Evolutionary conservation across 192 early-diverging fungal species (phyloP).

Genomic region (Mortierella claussenii): DNA sequence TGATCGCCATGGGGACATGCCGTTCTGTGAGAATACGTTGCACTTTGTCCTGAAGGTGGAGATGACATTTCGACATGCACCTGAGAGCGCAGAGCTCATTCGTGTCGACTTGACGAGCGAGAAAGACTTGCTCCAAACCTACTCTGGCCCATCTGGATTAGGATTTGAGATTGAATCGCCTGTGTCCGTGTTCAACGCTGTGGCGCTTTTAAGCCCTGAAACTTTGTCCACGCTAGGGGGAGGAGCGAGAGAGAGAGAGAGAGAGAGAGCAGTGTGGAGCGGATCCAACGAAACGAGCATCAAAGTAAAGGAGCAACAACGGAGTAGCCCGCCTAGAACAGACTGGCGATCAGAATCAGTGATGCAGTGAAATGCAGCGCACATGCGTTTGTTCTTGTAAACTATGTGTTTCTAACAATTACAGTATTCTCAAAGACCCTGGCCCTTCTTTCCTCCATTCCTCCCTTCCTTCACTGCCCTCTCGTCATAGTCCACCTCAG

Average conservation of each 20-base stretch:
- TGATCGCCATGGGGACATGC: conserved; percentile 71
- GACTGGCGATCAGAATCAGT: conserved; percentile 26
- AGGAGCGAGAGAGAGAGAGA: no score
- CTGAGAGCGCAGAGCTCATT: conserved; percentile 85
- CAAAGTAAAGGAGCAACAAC: no score
- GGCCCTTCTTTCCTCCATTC: background rate
- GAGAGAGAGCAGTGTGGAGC: no score
- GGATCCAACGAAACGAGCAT: no score
- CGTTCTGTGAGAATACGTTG: conserved; percentile 81
- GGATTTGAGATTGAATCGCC: conserved; percentile 74
- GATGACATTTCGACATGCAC: conserved; percentile 76
- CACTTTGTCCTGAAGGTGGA: conserved; percentile 78
- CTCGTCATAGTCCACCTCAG: no score
- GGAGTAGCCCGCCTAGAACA: no score
- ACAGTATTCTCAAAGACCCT: conserved; percentile 13
- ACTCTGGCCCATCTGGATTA: conserved; percentile 82
- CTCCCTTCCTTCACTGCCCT: background rate
- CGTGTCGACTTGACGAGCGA: conserved; percentile 82
- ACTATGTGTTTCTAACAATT: conserved; percentile 11
- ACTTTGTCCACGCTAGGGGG: conserved; percentile 70
- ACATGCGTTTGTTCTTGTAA: no score
- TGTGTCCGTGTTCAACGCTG: conserved; percentile 74
- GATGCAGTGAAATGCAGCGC: background rate
- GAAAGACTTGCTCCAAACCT: conserved; percentile 84
- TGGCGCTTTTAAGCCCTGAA: conserved; percentile 72